Evolutionary conservation across 164 flowering plant species (phyloP).

Genomic region (Sedum album): DNA sequence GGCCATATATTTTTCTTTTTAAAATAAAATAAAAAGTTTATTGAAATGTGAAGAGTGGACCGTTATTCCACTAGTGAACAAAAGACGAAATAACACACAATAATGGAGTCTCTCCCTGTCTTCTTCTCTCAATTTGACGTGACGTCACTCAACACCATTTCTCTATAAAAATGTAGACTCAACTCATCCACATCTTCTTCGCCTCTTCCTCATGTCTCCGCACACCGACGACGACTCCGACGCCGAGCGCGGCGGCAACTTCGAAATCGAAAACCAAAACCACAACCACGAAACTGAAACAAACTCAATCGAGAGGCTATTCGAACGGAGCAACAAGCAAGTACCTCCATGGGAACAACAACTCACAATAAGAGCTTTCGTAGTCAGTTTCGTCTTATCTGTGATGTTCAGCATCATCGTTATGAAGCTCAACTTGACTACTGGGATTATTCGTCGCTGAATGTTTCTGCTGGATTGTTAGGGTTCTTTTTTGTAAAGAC

Average conservation of each 20-base stretch:
- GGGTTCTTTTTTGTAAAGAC: constrained; percentile 2
- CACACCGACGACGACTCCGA: neutral
- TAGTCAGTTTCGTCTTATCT: neutral
- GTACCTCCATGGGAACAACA: neutral
- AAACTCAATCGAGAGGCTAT: neutral
- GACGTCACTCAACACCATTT: neutral
- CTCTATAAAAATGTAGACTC: neutral
- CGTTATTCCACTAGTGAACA: constrained; percentile 1
- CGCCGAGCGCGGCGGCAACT: neutral
- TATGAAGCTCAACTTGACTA: neutral
- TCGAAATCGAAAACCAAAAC: neutral
- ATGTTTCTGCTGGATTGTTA: constrained; percentile 4
- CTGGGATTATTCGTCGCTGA: neutral
- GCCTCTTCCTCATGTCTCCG: neutral
- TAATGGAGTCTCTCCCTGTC: neutral
- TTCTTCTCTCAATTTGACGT: neutral
- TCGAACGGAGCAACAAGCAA: constrained; percentile 2
- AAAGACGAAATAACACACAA: neutral
- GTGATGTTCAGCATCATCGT: neutral
- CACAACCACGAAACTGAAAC: neutral
- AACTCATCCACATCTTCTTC: neutral
- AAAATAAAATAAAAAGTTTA: neutral
- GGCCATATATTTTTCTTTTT: no score
- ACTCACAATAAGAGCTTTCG: neutral
- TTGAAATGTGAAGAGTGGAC: neutral